Conservation (phyloP, 257 asterid genomes). For the Gynochthodes officinalis region DNA sequence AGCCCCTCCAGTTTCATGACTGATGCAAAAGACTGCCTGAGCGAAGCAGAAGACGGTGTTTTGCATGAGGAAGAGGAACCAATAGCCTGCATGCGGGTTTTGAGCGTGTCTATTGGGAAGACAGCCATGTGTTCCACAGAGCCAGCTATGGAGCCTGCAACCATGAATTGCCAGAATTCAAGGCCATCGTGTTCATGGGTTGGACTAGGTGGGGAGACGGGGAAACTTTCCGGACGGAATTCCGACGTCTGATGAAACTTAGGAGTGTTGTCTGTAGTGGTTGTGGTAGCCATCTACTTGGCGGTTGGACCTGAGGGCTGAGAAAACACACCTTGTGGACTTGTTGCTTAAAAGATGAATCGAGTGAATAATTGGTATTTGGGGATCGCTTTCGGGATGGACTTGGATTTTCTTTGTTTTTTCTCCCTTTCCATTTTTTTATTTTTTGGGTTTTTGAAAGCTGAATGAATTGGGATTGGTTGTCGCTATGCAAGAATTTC, state of each 20-base stretch:
- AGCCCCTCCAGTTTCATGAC: conserved; percentile 44
- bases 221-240: conserved; percentile 12
- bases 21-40: conserved; percentile 43
- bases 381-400: conserved; percentile 3
- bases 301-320: conserved; percentile 12
- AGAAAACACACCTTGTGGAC: conserved; percentile 3
- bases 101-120: conserved; percentile 64
- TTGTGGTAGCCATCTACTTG: conserved; percentile 27
- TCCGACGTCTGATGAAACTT: conserved; percentile 11
- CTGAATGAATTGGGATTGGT: neutral
- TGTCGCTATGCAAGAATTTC: neutral
- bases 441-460: too few species aligned
- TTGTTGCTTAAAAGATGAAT: conserved; percentile 21
- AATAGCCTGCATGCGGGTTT: conserved; percentile 63
- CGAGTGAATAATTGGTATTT: conserved; percentile 11
- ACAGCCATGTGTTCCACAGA: conserved; percentile 65
- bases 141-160: conserved; percentile 65
- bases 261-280: conserved; percentile 13
- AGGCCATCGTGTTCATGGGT: conserved; percentile 52
- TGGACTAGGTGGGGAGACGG: conserved; percentile 17
- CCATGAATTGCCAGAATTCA: conserved; percentile 62
- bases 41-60: conserved; percentile 26
- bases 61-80: conserved; percentile 34
- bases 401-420: neutral
- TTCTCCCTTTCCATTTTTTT: too few species aligned